Evolutionary conservation across 768 basidiomycete genomes (phyloP), one percentile per base, ranked within the genome.

Genomic region (Butyriboletus loyo): DNA sequence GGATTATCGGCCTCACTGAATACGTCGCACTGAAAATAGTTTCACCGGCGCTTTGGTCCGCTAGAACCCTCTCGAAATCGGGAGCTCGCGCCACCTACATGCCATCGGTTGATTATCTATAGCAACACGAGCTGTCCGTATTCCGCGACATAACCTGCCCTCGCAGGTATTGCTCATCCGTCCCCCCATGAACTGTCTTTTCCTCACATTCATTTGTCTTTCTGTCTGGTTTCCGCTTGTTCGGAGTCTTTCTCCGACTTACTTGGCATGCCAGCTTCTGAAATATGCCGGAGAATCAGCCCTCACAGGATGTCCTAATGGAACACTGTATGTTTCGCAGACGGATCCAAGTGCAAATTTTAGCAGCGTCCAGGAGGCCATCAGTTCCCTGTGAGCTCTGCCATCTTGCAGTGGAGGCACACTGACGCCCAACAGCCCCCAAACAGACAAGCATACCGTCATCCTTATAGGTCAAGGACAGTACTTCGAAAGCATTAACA

Each of bases 391-490:
- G 83, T 84, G 53, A 53, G 77, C n/a, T n/a, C 19, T 49, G 17
- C 31, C 52, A 28, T 32, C 36, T 14, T 27, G 27, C 5, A 13
- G 21, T 7, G 9, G 25, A 14, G 24, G 41, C 24, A 47, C 11
- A 13, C 40, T 49, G 46, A 50, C 28, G 0, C 24, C n/a, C 10
- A 6, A 21, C 32, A 86, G 83, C 19, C 74, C 78, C 0, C 59
- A 72, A 25, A 60, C 66, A 8, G 75, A 73, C 4, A 27, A 54
- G 5, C 24, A 7, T 25, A 78, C 73, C 0, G 70, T 70, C 2
- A 82, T 87, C 34, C 76, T 86, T 25, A 73, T 87, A 35, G 84
- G 73, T 0, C 68, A 70, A 49, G 86, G 86, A 7, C 72, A 78
- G 44, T 87, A 86, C 54, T 75, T 77, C 44, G 85, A 86, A 66